A percentile compares a stretch with the other conserved stretches of the same genome.
phyloP scores from a whole-genome alignment of 768 basidiomycete species.

The Collybia sp. region DNA sequence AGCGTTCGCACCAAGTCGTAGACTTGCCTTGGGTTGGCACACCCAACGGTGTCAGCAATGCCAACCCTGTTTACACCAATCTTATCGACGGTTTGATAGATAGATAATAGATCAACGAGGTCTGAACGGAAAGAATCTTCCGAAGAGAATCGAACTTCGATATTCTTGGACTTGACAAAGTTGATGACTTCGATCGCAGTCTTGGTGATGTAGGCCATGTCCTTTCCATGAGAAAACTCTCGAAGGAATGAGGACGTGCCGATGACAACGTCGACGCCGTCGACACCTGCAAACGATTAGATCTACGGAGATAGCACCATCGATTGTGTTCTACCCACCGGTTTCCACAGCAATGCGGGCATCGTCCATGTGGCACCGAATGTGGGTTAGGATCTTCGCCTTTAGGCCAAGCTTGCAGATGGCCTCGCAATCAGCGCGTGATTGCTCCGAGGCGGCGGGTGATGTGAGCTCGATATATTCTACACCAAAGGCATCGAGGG shows the following conservation, averaged over 20 bases:
- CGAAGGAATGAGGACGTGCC: constrained; percentile 98
- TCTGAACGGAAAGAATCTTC: constrained; percentile 99
- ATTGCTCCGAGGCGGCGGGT: constrained; percentile 95
- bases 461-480: constrained; percentile 99
- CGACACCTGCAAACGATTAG: constrained; percentile 62
- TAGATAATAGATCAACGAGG: constrained; percentile 95
- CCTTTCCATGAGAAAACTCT: constrained; percentile 99
- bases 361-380: constrained; percentile 99
- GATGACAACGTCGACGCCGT: constrained; percentile 98
- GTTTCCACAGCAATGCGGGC: constrained; percentile 98
- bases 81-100: constrained; percentile 99
- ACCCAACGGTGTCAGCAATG: constrained; percentile 98
- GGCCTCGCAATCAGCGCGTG: constrained; percentile 88
- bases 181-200: constrained; percentile 98
- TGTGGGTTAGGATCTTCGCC: constrained; percentile 97
- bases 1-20: constrained; percentile 97
- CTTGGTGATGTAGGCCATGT: constrained; percentile 99
- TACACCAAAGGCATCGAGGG: constrained; percentile 97
- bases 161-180: constrained; percentile 99
- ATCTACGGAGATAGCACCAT: background rate
- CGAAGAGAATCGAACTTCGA: constrained; percentile 99
- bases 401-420: constrained; percentile 99
- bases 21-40: constrained; percentile 97
- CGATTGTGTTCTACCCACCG: constrained; percentile 43
- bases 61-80: constrained; percentile 98